phyloP scores from a whole-genome alignment of 169 alveolate genomes.

The Babesia bigemina region DNA sequence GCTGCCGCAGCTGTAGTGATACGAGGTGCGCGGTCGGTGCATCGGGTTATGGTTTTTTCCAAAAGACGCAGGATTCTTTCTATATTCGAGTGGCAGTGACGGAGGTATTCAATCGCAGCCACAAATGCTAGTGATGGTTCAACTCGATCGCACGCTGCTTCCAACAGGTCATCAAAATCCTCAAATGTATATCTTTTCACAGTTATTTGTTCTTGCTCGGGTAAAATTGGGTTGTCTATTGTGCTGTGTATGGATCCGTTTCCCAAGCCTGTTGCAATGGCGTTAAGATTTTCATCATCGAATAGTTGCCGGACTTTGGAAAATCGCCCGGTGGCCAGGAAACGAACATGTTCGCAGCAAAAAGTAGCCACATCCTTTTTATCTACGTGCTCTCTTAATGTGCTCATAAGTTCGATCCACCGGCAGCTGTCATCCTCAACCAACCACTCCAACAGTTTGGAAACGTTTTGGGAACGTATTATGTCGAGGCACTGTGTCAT shows the following conservation, averaged over 20 bases:
- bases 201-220: slow-evolving; percentile 1
- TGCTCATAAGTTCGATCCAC: slow-evolving; percentile 9
- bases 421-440: slow-evolving; percentile 4
- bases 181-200: slow-evolving; percentile 8
- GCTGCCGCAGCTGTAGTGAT: slow-evolving; percentile 21
- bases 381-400: neutral
- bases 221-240: neutral
- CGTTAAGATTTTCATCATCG: slow-evolving; percentile 36
- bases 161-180: slow-evolving; percentile 22
- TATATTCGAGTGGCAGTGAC: slow-evolving; percentile 16
- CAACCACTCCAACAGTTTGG: slow-evolving; percentile 47
- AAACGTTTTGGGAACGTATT: slow-evolving; percentile 6
- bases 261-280: slow-evolving; percentile 60
- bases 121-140: slow-evolving; percentile 38
- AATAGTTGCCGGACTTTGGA: slow-evolving; percentile 4
- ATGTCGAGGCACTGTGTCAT: slow-evolving; percentile 15
- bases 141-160: slow-evolving; percentile 33
- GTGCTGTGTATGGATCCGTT: slow-evolving; percentile 4
- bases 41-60: slow-evolving; percentile 8
- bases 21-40: slow-evolving; percentile 25
- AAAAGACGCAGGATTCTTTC: neutral
- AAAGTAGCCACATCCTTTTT: slow-evolving; percentile 7
- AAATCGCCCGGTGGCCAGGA: slow-evolving; percentile 36
- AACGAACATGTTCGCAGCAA: slow-evolving; percentile 41
- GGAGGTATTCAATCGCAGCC: slow-evolving; percentile 31